Base-by-base conservation (phyloP, 148 eudicot species). In the Dysphania ambrosioides region DNA sequence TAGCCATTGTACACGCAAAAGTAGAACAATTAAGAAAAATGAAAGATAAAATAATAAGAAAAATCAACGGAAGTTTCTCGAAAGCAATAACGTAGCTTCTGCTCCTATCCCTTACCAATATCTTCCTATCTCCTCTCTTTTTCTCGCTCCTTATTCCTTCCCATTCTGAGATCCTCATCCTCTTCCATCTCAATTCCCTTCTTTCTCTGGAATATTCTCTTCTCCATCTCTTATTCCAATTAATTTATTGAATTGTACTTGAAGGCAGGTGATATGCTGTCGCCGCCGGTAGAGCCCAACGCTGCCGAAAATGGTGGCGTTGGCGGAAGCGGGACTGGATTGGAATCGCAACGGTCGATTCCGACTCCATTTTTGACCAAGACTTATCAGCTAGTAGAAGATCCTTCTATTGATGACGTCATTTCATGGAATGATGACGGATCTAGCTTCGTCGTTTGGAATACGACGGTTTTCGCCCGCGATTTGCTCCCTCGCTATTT, bases 361-460 rank as follows among this genome's bases (percentile, higher is more conserved):
- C 95, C 98, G 79, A 93, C 97, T 74, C 97, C 98, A 35, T 94
- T 94, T 77, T 18, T 91, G 70, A 90, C 89, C 13, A 94, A 94
- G 36, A 94, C 98, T 11, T 94, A 87, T 59, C 88, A 87, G 75
- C 86, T 94, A 1, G 98, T 94, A 0, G 97, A 94, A 34, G 97
- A 94, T 80, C 78, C 55, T 1, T n/a, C 77, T 40, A 85, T 90
- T 56, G 90, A 94, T 65, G 96, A 94, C 40, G 82, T 94, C 31
- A 87, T 91, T 71, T 94, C 98, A 2, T 91, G 98, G 98, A 94
- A 90, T 40, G 97, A 88, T 35, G 96, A 91, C 30, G 98, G 98
- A 87, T 90, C 97, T 71, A 79, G 82, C 27, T 94, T 94, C 84
- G 76, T 94, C 55, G 97, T 91, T 0, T 90, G 98, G 91, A 91